These are phyloP conservation scores for Lenwebbia sp. DNA, from an alignment of 345 rosid genomes.

Conservation along the genomic window DNA sequence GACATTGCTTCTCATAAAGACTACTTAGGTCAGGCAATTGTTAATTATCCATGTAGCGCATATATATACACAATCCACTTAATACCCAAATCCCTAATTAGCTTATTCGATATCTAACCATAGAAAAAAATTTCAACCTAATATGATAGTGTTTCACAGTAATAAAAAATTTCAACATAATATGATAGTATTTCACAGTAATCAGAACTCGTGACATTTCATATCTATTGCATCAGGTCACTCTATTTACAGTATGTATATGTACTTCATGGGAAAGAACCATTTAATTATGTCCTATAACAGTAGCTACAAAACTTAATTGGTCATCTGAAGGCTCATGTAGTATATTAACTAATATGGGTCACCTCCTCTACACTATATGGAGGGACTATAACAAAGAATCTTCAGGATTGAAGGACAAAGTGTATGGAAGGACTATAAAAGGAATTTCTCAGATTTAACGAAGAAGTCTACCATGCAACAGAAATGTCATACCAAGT, in stretches of 20 bases:
- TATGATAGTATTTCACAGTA: not conserved
- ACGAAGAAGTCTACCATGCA: not conserved
- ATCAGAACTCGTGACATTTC: not conserved
- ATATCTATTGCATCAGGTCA: not conserved
- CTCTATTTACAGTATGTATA: not conserved
- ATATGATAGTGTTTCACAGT: too few relatives aligned
- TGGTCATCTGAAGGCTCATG: not conserved
- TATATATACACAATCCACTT: not conserved
- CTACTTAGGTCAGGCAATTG: not conserved
- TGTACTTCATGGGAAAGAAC: not conserved
- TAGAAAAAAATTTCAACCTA: not conserved
- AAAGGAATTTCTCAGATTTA: not conserved
- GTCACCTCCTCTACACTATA: not conserved
- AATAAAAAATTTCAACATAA: not conserved
- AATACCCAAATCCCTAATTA: not conserved
- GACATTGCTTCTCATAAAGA: not conserved
- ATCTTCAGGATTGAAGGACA: not conserved
- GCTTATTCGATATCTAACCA: not conserved
- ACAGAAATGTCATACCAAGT: not conserved
- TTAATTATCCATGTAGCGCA: not conserved
- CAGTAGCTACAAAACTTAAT: not conserved
- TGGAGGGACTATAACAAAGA: not conserved
- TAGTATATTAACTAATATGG: not conserved
- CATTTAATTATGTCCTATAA: not conserved
- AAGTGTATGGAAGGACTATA: not conserved